Percentiles rank a stretch among this genome's conserved stretches.
These are phyloP conservation scores for Podila clonocystis DNA, from an alignment of 192 early-diverging fungal species.

Conservation along the genomic window DNA sequence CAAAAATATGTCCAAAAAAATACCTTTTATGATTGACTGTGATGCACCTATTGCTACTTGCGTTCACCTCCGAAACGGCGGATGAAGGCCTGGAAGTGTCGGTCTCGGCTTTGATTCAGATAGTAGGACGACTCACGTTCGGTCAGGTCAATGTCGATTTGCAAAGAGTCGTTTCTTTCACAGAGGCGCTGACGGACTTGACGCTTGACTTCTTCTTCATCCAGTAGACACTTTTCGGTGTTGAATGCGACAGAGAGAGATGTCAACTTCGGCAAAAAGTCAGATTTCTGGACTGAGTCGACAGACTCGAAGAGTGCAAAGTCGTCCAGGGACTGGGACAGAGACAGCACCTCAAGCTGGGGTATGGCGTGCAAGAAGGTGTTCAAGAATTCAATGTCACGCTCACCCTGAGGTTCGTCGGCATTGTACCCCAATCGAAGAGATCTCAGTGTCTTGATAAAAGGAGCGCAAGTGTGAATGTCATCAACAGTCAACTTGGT, in stretches of 20 bases:
- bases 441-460: slow-evolving; percentile 8
- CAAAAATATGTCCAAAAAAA: too few species aligned
- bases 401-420: slow-evolving; percentile 12
- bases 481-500: not conserved
- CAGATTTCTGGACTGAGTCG: too few species aligned
- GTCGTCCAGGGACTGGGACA: slow-evolving; percentile 20
- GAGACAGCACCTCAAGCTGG: slow-evolving; percentile 15
- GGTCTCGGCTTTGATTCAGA: slow-evolving; percentile 20
- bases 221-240: slow-evolving; percentile 11
- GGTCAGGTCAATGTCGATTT: slow-evolving; percentile 14
- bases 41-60: not conserved
- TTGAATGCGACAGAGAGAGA: slow-evolving; percentile 20
- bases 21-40: too few species aligned
- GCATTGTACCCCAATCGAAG: slow-evolving; percentile 32
- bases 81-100: slow-evolving; percentile 34
- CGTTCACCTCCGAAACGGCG: slow-evolving; percentile 32
- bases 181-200: slow-evolving; percentile 6
- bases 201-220: slow-evolving; percentile 9
- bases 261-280: not conserved
- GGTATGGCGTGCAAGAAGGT: slow-evolving; percentile 11
- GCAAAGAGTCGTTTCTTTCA: not conserved
- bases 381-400: slow-evolving; percentile 16
- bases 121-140: slow-evolving; percentile 33
- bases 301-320: slow-evolving; percentile 13
- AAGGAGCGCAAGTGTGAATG: not conserved